Evolutionary conservation across 306 rosid genomes (phyloP).

Genomic region (Fragaria nilgerrensis): DNA sequence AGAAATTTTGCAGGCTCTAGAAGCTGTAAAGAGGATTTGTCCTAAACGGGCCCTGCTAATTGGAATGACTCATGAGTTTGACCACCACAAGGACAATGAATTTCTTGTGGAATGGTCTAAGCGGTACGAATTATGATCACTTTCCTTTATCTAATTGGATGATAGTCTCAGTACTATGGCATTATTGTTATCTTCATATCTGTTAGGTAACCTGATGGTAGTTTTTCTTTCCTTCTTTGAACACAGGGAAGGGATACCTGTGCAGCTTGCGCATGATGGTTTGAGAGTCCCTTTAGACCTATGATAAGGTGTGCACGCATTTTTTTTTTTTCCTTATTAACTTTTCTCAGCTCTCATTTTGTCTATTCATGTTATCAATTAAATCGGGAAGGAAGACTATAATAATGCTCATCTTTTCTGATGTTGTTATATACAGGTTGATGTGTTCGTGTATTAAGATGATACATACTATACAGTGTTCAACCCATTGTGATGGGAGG

Average conservation of each 20-base stretch:
- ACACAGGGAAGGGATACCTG: conserved; percentile 87
- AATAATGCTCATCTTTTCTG: not conserved
- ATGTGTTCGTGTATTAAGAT: not conserved
- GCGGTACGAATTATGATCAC: conserved; percentile 42
- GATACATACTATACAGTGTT: conserved; percentile 11
- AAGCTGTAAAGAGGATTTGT: conserved; percentile 81
- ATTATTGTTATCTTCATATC: not conserved
- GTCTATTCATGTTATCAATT: not conserved
- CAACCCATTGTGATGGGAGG: conserved; percentile 21
- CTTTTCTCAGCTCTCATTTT: not conserved
- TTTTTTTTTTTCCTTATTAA: too few species aligned
- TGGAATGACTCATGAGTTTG: conserved; percentile 95
- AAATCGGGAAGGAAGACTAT: not conserved
- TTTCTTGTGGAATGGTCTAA: conserved; percentile 77
- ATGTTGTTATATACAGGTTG: conserved; percentile 21
- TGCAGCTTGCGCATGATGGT: conserved; percentile 95
- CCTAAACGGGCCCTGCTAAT: conserved; percentile 83
- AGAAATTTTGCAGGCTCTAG: conserved; percentile 71
- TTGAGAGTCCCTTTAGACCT: conserved; percentile 75
- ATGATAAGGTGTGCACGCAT: conserved; percentile 43
- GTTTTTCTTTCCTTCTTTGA: conserved; percentile 18
- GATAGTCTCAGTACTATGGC: not conserved
- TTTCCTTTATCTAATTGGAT: not conserved
- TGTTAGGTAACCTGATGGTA: not conserved
- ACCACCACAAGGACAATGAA: conserved; percentile 86